Evolutionary conservation across 305 asterid species (phyloP).

Genomic region (Vinca major): DNA sequence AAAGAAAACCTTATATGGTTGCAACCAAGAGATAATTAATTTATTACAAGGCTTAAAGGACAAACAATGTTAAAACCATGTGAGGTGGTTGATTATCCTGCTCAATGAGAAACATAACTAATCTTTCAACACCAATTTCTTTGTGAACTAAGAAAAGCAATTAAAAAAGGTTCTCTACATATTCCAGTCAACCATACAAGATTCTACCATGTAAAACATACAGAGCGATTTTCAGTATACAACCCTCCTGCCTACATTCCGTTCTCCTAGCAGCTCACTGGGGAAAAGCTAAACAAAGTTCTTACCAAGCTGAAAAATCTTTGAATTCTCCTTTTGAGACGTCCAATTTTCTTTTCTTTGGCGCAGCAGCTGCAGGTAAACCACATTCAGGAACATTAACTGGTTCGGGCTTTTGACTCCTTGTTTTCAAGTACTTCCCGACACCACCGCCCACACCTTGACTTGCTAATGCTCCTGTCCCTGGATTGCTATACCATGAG

Average conservation of each 20-base stretch:
- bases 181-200: not conserved
- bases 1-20: not conserved
- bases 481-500: constrained; percentile 94
- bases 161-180: not conserved
- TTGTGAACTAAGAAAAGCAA: not conserved
- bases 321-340: constrained; percentile 42
- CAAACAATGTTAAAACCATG: not conserved
- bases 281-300: constrained; percentile 6
- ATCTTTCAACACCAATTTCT: not conserved
- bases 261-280: not conserved
- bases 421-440: constrained; percentile 71
- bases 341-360: constrained; percentile 67
- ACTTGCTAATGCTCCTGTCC: constrained; percentile 35
- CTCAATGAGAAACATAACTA: not conserved
- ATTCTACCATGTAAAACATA: not conserved
- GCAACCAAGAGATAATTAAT: not conserved
- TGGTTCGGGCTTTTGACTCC: constrained; percentile 30
- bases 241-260: not conserved
- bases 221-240: not conserved
- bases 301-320: constrained; percentile 78
- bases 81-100: not conserved
- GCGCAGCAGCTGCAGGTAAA: constrained; percentile 32
- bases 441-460: constrained; percentile 61
- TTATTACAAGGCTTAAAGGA: not conserved
- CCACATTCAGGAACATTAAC: constrained; percentile 29